Evolutionary conservation across 352 stramenopile genomes (phyloP).

Genomic region (Phytophthora colocasiae): DNA sequence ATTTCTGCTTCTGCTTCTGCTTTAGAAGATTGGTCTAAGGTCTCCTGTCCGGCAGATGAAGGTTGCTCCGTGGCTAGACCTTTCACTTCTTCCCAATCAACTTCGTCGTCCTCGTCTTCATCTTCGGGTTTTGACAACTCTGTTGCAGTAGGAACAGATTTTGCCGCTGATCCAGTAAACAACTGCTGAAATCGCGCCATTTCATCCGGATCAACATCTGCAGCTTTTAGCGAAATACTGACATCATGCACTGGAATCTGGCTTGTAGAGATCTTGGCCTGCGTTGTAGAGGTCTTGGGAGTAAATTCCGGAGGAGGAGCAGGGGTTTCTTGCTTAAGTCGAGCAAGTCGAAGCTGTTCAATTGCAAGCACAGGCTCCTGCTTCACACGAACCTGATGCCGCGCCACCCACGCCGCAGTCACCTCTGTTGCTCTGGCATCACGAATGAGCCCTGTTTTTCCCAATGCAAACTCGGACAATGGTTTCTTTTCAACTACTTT

Average conservation of each 20-base stretch:
- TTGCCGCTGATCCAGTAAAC: conserved; percentile 46
- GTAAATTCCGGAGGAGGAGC: not conserved
- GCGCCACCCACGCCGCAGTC: conserved; percentile 41
- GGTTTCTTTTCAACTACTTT: conserved; percentile 33
- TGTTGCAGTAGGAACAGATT: conserved; percentile 10
- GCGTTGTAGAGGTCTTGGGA: not conserved
- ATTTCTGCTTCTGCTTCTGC: not conserved
- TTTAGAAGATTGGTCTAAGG: not conserved
- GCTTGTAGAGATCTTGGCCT: not conserved
- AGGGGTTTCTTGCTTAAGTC: conserved; percentile 27
- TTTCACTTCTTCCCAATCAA: conserved; percentile 44
- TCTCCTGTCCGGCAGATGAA: not conserved
- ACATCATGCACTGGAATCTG: conserved; percentile 23
- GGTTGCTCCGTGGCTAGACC: not conserved
- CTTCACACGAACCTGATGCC: conserved; percentile 49
- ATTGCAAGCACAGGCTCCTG: conserved; percentile 57
- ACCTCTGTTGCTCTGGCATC: conserved; percentile 29
- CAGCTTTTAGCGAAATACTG: conserved; percentile 45
- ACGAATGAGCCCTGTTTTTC: conserved; percentile 11
- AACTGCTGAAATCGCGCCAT: conserved; percentile 38
- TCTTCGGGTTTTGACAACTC: conserved; percentile 12
- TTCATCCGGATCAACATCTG: conserved; percentile 41
- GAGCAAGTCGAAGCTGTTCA: conserved; percentile 40
- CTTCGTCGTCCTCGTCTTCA: conserved; percentile 50
- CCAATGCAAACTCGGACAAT: conserved; percentile 20